Percentiles rank a stretch among this genome's conserved stretches.
Conservation (phyloP, 2,329 filamentous ascomycete genomes). For the Lachnum nothofagi region DNA sequence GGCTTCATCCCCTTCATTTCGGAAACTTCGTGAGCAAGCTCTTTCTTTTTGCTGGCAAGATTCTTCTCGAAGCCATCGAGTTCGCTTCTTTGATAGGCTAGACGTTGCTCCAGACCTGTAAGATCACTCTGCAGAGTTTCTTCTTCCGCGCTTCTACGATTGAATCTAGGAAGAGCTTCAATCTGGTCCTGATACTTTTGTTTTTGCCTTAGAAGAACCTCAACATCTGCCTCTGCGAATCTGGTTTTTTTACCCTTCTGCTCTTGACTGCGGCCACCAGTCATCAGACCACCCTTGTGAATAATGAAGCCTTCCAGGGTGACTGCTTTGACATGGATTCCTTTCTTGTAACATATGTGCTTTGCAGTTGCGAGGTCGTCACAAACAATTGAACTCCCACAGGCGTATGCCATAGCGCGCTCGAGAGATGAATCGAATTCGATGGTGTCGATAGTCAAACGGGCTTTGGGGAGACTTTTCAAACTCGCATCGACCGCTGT, state of each 20-base stretch:
- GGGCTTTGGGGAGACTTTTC: constrained; percentile 79
- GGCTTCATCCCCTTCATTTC: constrained; percentile 73
- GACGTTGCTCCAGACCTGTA: constrained; percentile 69
- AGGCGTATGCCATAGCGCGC: constrained; percentile 90
- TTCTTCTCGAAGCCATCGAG: constrained; percentile 75
- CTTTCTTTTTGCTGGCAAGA: constrained; percentile 74
- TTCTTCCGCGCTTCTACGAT: constrained; percentile 70
- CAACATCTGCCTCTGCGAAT: constrained; percentile 86
- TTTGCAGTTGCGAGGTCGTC: constrained; percentile 83
- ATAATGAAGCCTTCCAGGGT: constrained; percentile 94
- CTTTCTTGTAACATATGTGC: constrained; percentile 78
- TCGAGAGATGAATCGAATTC: constrained; percentile 86
- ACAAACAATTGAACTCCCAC: constrained; percentile 90
- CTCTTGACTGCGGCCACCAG: constrained; percentile 78
- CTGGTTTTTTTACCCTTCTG: constrained; percentile 69
- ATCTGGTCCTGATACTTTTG: constrained; percentile 75
- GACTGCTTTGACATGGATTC: constrained; percentile 85
- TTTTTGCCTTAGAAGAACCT: constrained; percentile 72
- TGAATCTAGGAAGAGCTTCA: constrained; percentile 70
- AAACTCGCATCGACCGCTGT: constrained; percentile 83
- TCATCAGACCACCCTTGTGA: constrained; percentile 94
- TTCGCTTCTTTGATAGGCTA: constrained; percentile 69
- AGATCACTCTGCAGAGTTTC: constrained; percentile 77
- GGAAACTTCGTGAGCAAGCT: constrained; percentile 66
- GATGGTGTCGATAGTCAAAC: constrained; percentile 91